Percentiles rank a stretch among this genome's conserved stretches.
Conservation (phyloP, 768 basidiomycete species). For the Nidularia sp. region DNA sequence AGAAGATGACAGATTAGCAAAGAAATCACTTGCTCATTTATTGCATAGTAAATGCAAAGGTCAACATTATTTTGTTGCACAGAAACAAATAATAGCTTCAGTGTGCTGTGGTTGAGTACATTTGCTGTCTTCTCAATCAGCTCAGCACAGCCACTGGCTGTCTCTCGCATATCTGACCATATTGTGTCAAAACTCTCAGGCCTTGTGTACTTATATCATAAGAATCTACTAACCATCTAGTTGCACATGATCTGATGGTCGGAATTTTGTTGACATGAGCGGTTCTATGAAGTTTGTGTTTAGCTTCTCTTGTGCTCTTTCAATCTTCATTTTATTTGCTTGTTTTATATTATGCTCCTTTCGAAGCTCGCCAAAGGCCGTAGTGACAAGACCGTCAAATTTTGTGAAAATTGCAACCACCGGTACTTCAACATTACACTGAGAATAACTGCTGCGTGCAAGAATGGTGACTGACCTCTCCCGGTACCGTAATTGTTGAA, state of each 20-base stretch:
- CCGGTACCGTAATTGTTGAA: slow-evolving; percentile 19
- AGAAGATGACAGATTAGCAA: neutral
- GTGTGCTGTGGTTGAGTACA: slow-evolving; percentile 8
- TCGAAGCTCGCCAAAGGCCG: slow-evolving; percentile 25
- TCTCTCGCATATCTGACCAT: slow-evolving; percentile 14
- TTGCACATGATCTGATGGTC: slow-evolving; percentile 9
- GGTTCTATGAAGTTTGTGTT: neutral
- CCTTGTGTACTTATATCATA: neutral
- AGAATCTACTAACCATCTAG: slow-evolving; percentile 8
- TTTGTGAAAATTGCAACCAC: too few relatives aligned
- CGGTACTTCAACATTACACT: slow-evolving; percentile 19
- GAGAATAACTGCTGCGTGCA: neutral
- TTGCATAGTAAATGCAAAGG: slow-evolving; percentile 9
- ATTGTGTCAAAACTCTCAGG: neutral
- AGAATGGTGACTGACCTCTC: slow-evolving; percentile 14
- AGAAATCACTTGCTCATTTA: slow-evolving; percentile 1
- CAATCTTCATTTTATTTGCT: slow-evolving; percentile 7
- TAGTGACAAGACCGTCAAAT: slow-evolving; percentile 4
- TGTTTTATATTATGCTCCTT: slow-evolving; percentile 4
- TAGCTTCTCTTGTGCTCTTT: slow-evolving; percentile 7
- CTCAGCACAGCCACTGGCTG: slow-evolving; percentile 1
- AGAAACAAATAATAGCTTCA: slow-evolving; percentile 14
- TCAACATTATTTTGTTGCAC: slow-evolving; percentile 19
- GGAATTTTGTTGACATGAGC: slow-evolving; percentile 7
- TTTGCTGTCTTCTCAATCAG: slow-evolving; percentile 13